Evolutionary conservation across 768 basidiomycete species (phyloP).

Genomic region (Cystobasidium ongulense): DNA sequence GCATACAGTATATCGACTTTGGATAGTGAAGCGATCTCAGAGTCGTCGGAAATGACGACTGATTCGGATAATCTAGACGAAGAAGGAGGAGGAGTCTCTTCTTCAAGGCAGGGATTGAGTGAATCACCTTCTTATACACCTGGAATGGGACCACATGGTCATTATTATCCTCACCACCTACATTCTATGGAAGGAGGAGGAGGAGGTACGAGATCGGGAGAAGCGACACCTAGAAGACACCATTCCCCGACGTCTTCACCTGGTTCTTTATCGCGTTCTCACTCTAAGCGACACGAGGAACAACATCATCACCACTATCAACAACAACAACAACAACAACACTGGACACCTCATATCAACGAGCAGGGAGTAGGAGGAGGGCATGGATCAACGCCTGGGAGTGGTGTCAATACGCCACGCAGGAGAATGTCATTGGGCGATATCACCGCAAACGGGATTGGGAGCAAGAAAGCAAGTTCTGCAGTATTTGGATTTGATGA

Average conservation of each 20-base stretch:
- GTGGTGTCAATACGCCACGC: constrained; percentile 18
- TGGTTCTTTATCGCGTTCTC: neutral
- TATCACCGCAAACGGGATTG: neutral
- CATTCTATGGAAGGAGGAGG: neutral
- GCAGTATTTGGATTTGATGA: constrained; percentile 22
- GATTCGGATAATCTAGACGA: neutral
- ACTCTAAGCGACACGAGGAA: neutral
- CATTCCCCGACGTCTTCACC: neutral
- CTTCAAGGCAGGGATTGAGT: neutral
- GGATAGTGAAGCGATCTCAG: neutral
- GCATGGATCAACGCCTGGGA: neutral
- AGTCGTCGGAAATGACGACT: neutral
- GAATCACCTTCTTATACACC: neutral
- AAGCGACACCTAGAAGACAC: constrained; percentile 1
- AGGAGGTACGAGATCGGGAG: neutral
- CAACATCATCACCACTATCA: neutral
- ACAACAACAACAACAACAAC: neutral
- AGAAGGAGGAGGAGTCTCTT: too few relatives aligned
- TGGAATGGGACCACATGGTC: neutral
- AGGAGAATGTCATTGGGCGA: constrained; percentile 14
- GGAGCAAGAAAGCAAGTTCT: neutral
- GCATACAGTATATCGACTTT: neutral
- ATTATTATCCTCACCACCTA: neutral
- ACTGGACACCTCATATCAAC: neutral
- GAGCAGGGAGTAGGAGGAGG: neutral